Evolutionary conservation across 495 filamentous ascomycete species (phyloP).

Genomic region (Aspergillus incahuasiensis): DNA sequence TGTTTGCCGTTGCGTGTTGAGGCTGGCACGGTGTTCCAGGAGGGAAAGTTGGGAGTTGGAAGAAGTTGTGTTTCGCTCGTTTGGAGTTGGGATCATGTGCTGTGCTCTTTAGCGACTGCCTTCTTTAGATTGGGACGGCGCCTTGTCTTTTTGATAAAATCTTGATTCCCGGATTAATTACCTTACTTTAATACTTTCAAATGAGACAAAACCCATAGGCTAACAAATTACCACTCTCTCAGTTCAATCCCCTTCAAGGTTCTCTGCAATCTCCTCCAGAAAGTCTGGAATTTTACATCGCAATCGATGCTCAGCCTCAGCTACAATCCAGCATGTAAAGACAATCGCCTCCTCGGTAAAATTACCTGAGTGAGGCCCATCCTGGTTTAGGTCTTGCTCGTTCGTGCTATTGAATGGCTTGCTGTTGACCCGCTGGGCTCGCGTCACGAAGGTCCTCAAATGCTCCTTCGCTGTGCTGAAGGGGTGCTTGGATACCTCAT

Average conservation of each 20-base stretch:
- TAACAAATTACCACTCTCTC: no score
- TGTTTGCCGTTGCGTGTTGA: neutral
- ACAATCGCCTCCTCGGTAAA: constrained; percentile 10
- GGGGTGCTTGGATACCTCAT: neutral
- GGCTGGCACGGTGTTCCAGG: neutral
- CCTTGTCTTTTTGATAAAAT: no score
- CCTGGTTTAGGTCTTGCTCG: neutral
- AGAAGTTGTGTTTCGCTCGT: neutral
- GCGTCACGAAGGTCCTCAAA: neutral
- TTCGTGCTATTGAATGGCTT: neutral
- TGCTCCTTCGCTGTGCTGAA: neutral
- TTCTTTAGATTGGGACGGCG: no score
- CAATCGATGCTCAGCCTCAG: constrained; percentile 11
- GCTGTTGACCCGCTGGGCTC: neutral
- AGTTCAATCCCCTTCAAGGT: neutral
- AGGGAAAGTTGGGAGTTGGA: neutral
- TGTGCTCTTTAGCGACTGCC: neutral
- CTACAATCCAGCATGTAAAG: constrained; percentile 10
- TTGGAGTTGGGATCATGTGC: neutral
- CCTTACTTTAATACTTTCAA: no score
- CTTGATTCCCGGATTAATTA: no score
- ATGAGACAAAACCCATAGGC: no score
- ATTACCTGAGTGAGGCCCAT: neutral
- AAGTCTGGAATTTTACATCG: constrained; percentile 6
- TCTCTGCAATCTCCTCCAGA: constrained; percentile 3